A percentile compares a stretch with the other conserved stretches of the same genome.
Evolutionary conservation across 306 rosid genomes (phyloP).

Genomic region (Potentilla sterilis): DNA sequence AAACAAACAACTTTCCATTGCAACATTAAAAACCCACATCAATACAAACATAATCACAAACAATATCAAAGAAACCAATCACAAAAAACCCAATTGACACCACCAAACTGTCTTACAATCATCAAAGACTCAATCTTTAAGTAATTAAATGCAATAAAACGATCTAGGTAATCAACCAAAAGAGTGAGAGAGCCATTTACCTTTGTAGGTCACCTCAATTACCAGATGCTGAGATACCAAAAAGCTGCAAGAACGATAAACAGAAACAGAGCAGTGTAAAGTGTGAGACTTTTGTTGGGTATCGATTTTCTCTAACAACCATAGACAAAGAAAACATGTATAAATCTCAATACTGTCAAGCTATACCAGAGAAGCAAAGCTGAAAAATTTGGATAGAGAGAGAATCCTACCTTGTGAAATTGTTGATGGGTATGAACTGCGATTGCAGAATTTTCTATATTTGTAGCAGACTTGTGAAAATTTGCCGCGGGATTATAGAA

Average conservation of each 20-base stretch:
- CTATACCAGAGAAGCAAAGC: too few species aligned
- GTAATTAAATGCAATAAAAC: not conserved
- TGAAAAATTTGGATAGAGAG: too few species aligned
- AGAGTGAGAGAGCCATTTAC: slow-evolving; percentile 17
- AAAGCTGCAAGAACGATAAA: slow-evolving; percentile 10
- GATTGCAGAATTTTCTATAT: too few species aligned
- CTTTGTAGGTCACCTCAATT: slow-evolving; percentile 26
- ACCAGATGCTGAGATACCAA: slow-evolving; percentile 8
- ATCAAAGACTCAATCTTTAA: not conserved
- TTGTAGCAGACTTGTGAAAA: too few species aligned
- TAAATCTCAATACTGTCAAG: too few species aligned
- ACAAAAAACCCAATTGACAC: slow-evolving; percentile 15
- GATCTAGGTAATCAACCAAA: slow-evolving; percentile 36
- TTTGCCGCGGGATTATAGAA: too few species aligned
- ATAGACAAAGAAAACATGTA: too few species aligned
- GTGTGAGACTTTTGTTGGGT: not conserved
- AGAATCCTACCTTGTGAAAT: too few species aligned
- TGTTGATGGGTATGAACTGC: too few species aligned
- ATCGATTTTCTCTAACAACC: not conserved
- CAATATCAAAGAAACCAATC: slow-evolving; percentile 4
- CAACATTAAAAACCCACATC: too few species aligned
- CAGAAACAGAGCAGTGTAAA: slow-evolving; percentile 1
- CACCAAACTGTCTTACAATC: not conserved
- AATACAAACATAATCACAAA: slow-evolving; percentile 11
- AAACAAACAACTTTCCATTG: not conserved